These are phyloP conservation scores for Ascocoryne sarcoides DNA, from an alignment of 2,329 filamentous ascomycete genomes.

Conservation along the genomic window DNA sequence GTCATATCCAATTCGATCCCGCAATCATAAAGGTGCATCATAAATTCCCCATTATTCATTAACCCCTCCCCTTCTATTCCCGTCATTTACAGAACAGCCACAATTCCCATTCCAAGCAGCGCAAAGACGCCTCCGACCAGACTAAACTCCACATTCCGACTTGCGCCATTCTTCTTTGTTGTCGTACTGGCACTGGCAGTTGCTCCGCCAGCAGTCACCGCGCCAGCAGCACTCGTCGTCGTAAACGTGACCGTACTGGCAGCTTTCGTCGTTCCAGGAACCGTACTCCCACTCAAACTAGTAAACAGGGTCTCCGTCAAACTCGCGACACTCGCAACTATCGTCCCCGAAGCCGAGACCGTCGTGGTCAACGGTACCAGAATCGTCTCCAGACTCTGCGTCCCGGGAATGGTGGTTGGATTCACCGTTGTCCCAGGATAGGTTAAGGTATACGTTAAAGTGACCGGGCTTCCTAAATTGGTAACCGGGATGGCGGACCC, in stretches of 20 bases:
- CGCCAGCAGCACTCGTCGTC: not conserved
- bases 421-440: conserved; percentile 13
- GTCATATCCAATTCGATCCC: no score
- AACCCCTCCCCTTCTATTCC: no score
- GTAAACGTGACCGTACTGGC: not conserved
- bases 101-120: not conserved
- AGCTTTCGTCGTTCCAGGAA: not conserved
- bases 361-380: conserved; percentile 1
- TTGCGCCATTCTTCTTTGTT: conserved; percentile 1
- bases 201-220: not conserved
- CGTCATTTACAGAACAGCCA: not conserved
- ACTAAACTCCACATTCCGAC: not conserved
- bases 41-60: no score
- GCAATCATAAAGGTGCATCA: no score
- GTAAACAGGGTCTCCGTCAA: not conserved
- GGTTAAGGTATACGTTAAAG: conserved; percentile 25
- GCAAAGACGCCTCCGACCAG: not conserved
- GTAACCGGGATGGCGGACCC: conserved; percentile 37
- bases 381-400: not conserved
- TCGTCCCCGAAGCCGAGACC: not conserved
- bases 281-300: conserved; percentile 1
- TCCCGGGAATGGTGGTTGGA: conserved; percentile 7
- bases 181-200: not conserved
- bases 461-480: conserved; percentile 32
- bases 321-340: not conserved